Evolutionary conservation across 1,139 yeast species (phyloP).

Genomic region (Suhomyces coccinellae): DNA sequence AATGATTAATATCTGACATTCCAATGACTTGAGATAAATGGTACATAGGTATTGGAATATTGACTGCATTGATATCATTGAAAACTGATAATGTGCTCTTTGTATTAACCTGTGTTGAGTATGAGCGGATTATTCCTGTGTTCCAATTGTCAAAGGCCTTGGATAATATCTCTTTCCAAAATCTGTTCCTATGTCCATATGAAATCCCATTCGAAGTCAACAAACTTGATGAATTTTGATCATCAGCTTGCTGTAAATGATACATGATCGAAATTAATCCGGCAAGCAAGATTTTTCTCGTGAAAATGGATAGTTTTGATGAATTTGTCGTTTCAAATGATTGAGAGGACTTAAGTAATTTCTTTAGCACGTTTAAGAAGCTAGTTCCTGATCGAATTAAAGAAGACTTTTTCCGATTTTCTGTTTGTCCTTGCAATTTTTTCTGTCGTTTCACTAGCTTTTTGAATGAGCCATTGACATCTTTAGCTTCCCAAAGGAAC

Average conservation of each 20-base stretch:
- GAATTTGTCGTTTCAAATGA: constrained; percentile 13
- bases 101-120: constrained; percentile 8
- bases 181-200: constrained; percentile 15
- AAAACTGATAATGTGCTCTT: constrained; percentile 15
- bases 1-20: constrained; percentile 61
- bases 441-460: constrained; percentile 42
- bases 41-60: constrained; percentile 41
- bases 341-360: constrained; percentile 28
- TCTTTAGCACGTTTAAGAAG: constrained; percentile 38
- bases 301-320: constrained; percentile 39
- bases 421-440: constrained; percentile 25
- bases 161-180: constrained; percentile 24
- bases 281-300: constrained; percentile 64
- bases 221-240: constrained; percentile 53
- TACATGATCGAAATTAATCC: constrained; percentile 70
- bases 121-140: constrained; percentile 17
- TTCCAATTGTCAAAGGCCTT: constrained; percentile 26
- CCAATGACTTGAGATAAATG: constrained; percentile 75
- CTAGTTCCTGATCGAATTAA: constrained; percentile 30
- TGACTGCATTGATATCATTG: constrained; percentile 17
- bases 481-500: constrained; percentile 60
- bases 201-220: constrained; percentile 27
- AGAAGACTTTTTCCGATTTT: constrained; percentile 9
- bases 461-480: constrained; percentile 42
- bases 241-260: constrained; percentile 74